A percentile compares a stretch with the other conserved stretches of the same genome.
phyloP scores from a whole-genome alignment of 2,329 filamentous ascomycete genomes.

The Talaromyces sp. region DNA sequence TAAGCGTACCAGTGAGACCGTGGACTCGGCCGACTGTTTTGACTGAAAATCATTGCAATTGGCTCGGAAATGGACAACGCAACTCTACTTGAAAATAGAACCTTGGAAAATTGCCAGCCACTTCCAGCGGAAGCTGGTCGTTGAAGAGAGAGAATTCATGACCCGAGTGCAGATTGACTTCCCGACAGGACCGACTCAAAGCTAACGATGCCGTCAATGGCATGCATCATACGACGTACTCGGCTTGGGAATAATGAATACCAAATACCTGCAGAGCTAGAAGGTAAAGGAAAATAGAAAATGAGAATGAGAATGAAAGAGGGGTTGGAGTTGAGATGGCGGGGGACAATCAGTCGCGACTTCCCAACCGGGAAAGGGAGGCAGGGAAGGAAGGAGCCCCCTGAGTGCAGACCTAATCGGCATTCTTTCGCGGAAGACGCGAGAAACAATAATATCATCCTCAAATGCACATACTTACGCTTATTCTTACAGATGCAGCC shows the following conservation, averaged over 20 bases:
- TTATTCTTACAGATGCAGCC: conserved; percentile 16
- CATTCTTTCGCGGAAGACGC: neutral
- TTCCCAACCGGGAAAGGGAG: neutral
- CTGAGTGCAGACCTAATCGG: neutral
- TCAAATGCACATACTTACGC: conserved; percentile 2
- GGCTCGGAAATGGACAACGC: conserved; percentile 14
- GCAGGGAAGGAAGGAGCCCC: neutral
- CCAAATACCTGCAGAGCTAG: neutral
- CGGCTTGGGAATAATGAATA: neutral
- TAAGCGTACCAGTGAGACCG: neutral
- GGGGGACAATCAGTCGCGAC: neutral
- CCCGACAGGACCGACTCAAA: conserved; percentile 14
- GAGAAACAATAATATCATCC: neutral
- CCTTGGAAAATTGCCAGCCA: neutral
- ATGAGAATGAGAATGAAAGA: neutral
- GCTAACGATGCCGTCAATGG: neutral
- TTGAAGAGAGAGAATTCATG: neutral
- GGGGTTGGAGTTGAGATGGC: neutral
- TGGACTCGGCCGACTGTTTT: neutral
- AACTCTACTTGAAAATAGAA: neutral
- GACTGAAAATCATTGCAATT: neutral
- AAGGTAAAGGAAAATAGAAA: neutral
- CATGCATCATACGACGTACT: neutral
- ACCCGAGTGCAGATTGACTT: conserved; percentile 6
- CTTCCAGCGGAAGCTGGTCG: neutral